Conservation (phyloP, 2,329 filamentous ascomycete species). For the Aspergillus niger region DNA sequence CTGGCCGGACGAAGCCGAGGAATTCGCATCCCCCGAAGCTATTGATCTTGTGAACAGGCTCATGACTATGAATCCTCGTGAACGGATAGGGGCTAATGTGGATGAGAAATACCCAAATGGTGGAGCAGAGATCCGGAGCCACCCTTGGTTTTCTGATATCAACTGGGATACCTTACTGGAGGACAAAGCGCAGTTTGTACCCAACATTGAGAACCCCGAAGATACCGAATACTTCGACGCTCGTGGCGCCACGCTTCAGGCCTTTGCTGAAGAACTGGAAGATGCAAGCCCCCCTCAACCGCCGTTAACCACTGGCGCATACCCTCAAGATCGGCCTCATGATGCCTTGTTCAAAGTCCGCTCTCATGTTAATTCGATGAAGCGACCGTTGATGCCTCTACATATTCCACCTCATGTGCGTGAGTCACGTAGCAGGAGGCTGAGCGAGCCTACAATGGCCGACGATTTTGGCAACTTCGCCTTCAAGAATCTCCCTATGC, state of each 20-base stretch:
- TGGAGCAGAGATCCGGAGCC: slow-evolving; percentile 85
- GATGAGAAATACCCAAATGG: slow-evolving; percentile 81
- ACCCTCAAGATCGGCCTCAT: slow-evolving; percentile 79
- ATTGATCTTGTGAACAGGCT: slow-evolving; percentile 94
- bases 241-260: slow-evolving; percentile 85
- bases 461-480: slow-evolving; percentile 97
- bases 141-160: slow-evolving; percentile 83
- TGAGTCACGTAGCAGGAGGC: slow-evolving; percentile 79
- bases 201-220: slow-evolving; percentile 87
- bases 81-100: slow-evolving; percentile 81
- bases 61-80: slow-evolving; percentile 78
- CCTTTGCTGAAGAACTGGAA: slow-evolving; percentile 91
- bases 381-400: slow-evolving; percentile 88
- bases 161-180: slow-evolving; percentile 92
- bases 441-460: slow-evolving; percentile 83
- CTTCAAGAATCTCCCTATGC: slow-evolving; percentile 94
- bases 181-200: slow-evolving; percentile 94
- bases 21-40: slow-evolving; percentile 79
- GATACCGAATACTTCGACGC: slow-evolving; percentile 98
- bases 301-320: slow-evolving; percentile 70
- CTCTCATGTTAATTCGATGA: slow-evolving; percentile 82
- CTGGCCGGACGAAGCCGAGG: slow-evolving; percentile 84
- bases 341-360: slow-evolving; percentile 90
- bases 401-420: slow-evolving; percentile 96
- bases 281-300: slow-evolving; percentile 78